Evolutionary conservation across 2,329 filamentous ascomycete genomes (phyloP).

Genomic region (Pseudopyricularia cyperi): DNA sequence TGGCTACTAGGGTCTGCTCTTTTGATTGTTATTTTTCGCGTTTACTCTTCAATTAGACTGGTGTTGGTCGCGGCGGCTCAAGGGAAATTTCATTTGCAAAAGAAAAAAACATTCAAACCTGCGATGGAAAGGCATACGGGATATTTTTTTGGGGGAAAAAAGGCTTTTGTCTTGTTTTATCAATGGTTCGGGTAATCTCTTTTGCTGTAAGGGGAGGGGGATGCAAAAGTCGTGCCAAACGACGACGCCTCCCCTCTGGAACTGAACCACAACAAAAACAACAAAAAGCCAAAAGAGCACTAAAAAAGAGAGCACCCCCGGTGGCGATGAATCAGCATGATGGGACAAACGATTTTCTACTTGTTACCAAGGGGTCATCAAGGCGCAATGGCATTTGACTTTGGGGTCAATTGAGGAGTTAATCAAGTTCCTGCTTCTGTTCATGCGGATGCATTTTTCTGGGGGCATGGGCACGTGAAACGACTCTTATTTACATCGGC

Average conservation of each 20-base stretch:
- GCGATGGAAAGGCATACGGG: conserved; percentile 23
- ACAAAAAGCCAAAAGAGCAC: conserved; percentile 4
- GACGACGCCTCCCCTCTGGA: background rate
- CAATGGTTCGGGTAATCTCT: conserved; percentile 6
- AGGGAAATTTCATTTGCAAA: conserved; percentile 20
- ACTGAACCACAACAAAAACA: background rate
- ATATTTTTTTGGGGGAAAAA: conserved; percentile 10
- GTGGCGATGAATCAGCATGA: conserved; percentile 2
- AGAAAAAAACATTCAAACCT: conserved; percentile 27
- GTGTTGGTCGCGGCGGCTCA: conserved; percentile 31
- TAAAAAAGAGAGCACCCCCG: conserved; percentile 1
- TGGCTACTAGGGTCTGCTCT: conserved; percentile 63
- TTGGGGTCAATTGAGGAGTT: conserved; percentile 3
- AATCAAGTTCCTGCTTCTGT: background rate
- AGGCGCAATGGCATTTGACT: conserved; percentile 2
- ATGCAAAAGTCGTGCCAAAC: no score
- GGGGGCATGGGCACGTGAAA: no score
- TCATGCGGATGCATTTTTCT: background rate
- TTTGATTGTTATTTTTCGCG: conserved; percentile 32
- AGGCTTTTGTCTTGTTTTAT: conserved; percentile 4
- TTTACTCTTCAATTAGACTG: conserved; percentile 38
- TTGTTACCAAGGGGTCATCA: background rate
- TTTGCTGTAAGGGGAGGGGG: conserved; percentile 3
- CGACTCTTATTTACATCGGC: no score
- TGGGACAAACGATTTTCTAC: conserved; percentile 2